Base-by-base conservation (phyloP, 306 rosid genomes). In the Pterocarpus macrocarpus region DNA sequence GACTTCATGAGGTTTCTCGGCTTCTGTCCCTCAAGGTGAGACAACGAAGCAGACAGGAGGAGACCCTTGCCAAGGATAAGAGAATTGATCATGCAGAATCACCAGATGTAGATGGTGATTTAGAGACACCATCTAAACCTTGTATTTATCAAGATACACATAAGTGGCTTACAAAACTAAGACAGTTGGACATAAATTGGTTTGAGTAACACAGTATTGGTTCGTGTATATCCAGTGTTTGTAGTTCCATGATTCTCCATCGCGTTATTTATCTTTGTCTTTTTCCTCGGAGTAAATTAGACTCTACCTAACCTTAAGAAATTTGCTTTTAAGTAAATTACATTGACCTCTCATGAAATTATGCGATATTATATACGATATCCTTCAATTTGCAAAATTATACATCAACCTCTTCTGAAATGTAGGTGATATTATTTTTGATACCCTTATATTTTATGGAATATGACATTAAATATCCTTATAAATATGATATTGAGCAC, bases 1-100 rank as follows among this genome's bases (percentile, higher is more conserved):
- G 98, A 17, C 90, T 94, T 10, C 92, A 83, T 9, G 97, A 94
- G 85, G 98, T 94, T 80, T 89, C 97, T 14, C 93, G 92, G 1
- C 94, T 94, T 71, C 80, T 94, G 49, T 85, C 94, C 0, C 88
- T 94, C 32, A 86, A 91, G 79, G 87, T 82, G 72, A 91, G 93
- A 84, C 92, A 84, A 64, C 88, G 92, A 17, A 86, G 87, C 66
- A 85, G 94, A 83, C 91, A 86, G 70, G 82, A 81, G 63, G 83
- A 83, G 57, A 64, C 61, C 61, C 41, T 35, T 57, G 75, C 62
- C 66, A 86, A 83, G 68, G 93, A 88, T 67, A 89, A 73, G 80
- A 87, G 83, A 83, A 59, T 13, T 45, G 91, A 86, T 52, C 17
- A 59, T 79, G 75, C 52, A 32, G 67, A 35, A 7, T 67, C 88